These are phyloP conservation scores for Voacanga thouarsii DNA, from an alignment of 257 asterid species.

Conservation along the genomic window DNA sequence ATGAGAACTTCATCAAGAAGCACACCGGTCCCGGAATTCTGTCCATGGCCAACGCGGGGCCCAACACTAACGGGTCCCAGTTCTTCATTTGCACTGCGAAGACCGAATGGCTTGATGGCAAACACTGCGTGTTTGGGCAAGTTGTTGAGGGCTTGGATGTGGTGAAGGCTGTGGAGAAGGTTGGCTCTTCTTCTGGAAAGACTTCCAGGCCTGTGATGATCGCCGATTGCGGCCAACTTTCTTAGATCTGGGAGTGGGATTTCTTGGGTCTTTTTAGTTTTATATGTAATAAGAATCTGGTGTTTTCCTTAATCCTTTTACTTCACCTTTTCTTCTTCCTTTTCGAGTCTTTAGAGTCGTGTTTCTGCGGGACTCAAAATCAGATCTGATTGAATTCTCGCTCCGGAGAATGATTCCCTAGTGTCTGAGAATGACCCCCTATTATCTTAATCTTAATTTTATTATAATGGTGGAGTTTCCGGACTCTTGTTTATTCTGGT, in stretches of 20 bases:
- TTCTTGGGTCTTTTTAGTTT: not conserved
- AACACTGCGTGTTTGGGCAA: conserved; percentile 68
- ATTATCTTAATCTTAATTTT: not conserved
- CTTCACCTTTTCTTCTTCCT: not conserved
- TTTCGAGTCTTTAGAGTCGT: not conserved
- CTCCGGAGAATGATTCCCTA: not conserved
- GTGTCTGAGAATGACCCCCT: not conserved
- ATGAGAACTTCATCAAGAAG: conserved; percentile 59
- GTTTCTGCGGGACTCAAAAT: not conserved
- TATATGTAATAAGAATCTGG: not conserved
- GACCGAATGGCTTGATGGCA: conserved; percentile 68
- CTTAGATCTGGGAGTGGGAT: conserved; percentile 22
- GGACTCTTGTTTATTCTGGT: not conserved
- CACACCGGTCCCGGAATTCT: conserved; percentile 66
- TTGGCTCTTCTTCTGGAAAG: conserved; percentile 42
- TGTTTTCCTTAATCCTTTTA: not conserved
- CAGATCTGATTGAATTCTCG: conserved; percentile 1
- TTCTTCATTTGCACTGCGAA: conserved; percentile 58
- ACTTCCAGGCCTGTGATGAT: conserved; percentile 43
- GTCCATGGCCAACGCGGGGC: conserved; percentile 76
- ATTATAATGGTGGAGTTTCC: not conserved
- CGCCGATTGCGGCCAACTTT: conserved; percentile 57
- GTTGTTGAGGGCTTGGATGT: conserved; percentile 59
- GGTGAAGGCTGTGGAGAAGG: conserved; percentile 46
- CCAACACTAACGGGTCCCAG: conserved; percentile 65